Conservation (phyloP, 139 green algal genomes). For the Asterochloris sp. region DNA sequence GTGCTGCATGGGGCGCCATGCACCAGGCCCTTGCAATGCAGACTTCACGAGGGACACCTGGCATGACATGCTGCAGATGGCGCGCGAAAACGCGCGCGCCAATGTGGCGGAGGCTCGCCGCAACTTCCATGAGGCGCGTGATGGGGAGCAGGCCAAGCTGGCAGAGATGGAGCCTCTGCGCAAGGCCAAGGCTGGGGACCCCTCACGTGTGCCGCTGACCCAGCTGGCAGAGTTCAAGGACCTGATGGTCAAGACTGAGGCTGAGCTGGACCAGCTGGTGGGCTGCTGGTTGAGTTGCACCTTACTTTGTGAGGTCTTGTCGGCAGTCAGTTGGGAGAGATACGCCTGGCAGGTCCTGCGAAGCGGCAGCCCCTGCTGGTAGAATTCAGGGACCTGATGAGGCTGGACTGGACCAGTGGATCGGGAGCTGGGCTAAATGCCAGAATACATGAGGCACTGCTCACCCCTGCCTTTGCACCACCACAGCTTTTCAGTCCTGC, state of each 20-base stretch:
- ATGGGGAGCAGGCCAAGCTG: slow-evolving; percentile 18
- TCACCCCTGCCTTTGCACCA: too few species aligned
- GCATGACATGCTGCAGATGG: slow-evolving; percentile 17
- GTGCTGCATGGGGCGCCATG: too few species aligned
- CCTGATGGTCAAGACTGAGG: slow-evolving; percentile 37
- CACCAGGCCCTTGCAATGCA: too few species aligned
- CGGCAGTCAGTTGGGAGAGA: too few species aligned
- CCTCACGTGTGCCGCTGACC: neutral
- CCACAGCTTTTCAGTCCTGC: too few species aligned
- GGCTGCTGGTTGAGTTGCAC: neutral
- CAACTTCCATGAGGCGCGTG: slow-evolving; percentile 17
- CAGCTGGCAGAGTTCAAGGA: slow-evolving; percentile 18
- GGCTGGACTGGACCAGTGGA: too few species aligned
- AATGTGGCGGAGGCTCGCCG: slow-evolving; percentile 22
- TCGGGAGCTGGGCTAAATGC: too few species aligned
- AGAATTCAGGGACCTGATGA: too few species aligned
- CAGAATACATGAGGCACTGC: too few species aligned
- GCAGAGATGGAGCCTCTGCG: slow-evolving; percentile 31
- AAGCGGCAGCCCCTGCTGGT: too few species aligned
- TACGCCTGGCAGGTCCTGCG: too few species aligned
- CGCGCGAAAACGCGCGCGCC: slow-evolving; percentile 27
- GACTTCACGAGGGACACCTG: neutral
- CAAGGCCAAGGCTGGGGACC: neutral
- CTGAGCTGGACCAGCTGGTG: slow-evolving; percentile 38
- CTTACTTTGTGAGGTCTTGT: too few species aligned